Conservation (phyloP, 2,329 filamentous ascomycete species). For the Karstenula rhodostoma region DNA sequence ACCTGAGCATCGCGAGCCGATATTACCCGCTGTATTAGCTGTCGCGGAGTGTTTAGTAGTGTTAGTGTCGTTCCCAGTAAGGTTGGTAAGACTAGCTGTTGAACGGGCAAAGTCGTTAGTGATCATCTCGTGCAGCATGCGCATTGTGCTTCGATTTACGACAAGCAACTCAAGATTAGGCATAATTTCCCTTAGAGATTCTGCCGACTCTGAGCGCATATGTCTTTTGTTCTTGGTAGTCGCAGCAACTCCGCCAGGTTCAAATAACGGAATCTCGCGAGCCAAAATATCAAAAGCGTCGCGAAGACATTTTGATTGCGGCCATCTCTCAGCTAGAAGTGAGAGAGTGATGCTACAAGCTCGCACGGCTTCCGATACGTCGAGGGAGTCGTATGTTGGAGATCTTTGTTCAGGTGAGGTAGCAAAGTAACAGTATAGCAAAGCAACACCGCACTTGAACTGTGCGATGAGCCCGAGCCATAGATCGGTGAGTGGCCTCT, state of each 20-base stretch:
- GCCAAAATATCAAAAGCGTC: constrained; percentile 48
- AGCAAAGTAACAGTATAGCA: constrained; percentile 50
- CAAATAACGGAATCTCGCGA: constrained; percentile 29
- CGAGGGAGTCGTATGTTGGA: constrained; percentile 33
- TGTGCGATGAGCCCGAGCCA: constrained; percentile 31
- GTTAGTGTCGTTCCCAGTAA: neutral
- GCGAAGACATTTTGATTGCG: constrained; percentile 44
- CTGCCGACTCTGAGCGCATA: neutral
- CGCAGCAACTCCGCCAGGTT: constrained; percentile 20
- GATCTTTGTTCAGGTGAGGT: constrained; percentile 42
- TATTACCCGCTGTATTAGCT: neutral
- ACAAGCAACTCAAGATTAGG: constrained; percentile 23
- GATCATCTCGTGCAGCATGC: constrained; percentile 32
- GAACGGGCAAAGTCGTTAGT: constrained; percentile 25
- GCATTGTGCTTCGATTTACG: constrained; percentile 28
- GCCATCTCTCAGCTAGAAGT: constrained; percentile 49
- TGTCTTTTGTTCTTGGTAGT: constrained; percentile 25
- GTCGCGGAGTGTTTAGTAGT: neutral
- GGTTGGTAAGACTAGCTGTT: neutral
- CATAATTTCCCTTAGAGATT: constrained; percentile 19
- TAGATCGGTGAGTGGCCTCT: constrained; percentile 30
- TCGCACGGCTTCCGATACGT: constrained; percentile 45
- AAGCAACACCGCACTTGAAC: constrained; percentile 48
- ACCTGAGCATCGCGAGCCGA: neutral
- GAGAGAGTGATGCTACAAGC: constrained; percentile 49